Evolutionary conservation across 2,329 filamentous ascomycete species (phyloP), one percentile per base, ranked within the genome.

Genomic region (Fusarium piperis): DNA sequence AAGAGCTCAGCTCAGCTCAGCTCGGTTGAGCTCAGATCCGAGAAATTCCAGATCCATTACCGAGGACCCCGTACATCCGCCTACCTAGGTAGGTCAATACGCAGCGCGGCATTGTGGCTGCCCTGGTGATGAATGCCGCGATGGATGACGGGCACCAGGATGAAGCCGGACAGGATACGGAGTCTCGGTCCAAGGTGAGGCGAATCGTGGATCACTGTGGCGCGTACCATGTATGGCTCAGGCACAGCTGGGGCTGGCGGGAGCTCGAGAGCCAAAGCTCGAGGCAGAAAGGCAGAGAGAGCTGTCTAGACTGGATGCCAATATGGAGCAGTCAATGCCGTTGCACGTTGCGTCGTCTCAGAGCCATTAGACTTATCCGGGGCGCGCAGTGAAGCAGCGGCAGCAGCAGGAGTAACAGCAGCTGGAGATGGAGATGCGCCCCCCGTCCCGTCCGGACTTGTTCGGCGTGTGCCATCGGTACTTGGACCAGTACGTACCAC

Each of bases 131-230:
- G 39, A 41, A 55, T 39, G 66, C 56, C 20, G 30, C 56, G 46
- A 62, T 68, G 59, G 64, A 64, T 44, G 67, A 52, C 52, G 44
- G 23, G 59, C 44, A 64, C 59, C 65, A 69, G 69, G 69, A 72
- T 72, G 65, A 72, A 67, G 69, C 69, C 65, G 65, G 69, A 55
- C 36, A 56, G 60, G 70, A 72, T 72, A 41, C 67, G 70, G 44
- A 48, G 48, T 33, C 33, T 32, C n/a, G 30, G 41, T 38, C 32
- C 56, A 70, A 61, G 66, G 64, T 64, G 66, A 70, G 70, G 70
- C 66, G 67, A 64, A 60, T 64, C 55, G 58, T 52, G 46, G 60
- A 56, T 51, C 44, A 38, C 38, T 35, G 68, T 72, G 62, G 69
- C 69, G 69, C 41, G 41, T 28, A 46, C 61, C 53, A 66, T 41